Conservation (phyloP, 140 eudicot genomes). For the Senecio squalidus region DNA sequence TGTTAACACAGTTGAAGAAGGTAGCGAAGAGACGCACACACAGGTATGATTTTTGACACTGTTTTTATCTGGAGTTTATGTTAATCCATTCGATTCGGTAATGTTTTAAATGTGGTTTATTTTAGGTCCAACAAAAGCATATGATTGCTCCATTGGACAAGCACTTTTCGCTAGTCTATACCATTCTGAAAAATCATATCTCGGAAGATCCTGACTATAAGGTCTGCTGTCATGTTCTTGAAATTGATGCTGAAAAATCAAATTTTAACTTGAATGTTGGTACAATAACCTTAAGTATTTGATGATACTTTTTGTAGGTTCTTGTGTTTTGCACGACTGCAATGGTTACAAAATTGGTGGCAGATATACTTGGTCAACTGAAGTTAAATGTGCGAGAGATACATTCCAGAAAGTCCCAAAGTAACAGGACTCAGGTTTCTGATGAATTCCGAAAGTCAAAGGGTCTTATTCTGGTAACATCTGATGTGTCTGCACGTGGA, state of each 20-base stretch:
- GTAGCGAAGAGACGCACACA: constrained; percentile 89
- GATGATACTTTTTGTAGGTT: constrained; percentile 57
- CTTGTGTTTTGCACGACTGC: constrained; percentile 98
- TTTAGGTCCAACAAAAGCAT: constrained; percentile 78
- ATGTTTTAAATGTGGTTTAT: neutral
- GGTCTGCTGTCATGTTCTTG: constrained; percentile 33
- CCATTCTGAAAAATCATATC: constrained; percentile 76
- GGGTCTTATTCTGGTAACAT: constrained; percentile 94
- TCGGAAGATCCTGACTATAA: constrained; percentile 76
- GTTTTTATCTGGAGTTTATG: too few species aligned
- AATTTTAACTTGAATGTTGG: neutral
- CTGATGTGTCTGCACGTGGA: constrained; percentile 99
- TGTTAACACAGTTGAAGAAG: constrained; percentile 77
- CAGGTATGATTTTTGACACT: constrained; percentile 63
- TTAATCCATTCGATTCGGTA: neutral
- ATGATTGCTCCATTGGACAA: constrained; percentile 79
- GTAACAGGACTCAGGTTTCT: constrained; percentile 88
- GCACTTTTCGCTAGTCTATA: constrained; percentile 68
- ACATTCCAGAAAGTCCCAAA: constrained; percentile 95
- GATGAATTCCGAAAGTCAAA: constrained; percentile 94
- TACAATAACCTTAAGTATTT: neutral
- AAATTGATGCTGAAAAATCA: neutral
- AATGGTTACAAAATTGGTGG: constrained; percentile 89
- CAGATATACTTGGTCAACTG: constrained; percentile 72
- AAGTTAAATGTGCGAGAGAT: constrained; percentile 88